These are phyloP conservation scores for Stagonosporopsis vannaccii DNA, from an alignment of 2,329 filamentous ascomycete genomes.

Conservation along the genomic window DNA sequence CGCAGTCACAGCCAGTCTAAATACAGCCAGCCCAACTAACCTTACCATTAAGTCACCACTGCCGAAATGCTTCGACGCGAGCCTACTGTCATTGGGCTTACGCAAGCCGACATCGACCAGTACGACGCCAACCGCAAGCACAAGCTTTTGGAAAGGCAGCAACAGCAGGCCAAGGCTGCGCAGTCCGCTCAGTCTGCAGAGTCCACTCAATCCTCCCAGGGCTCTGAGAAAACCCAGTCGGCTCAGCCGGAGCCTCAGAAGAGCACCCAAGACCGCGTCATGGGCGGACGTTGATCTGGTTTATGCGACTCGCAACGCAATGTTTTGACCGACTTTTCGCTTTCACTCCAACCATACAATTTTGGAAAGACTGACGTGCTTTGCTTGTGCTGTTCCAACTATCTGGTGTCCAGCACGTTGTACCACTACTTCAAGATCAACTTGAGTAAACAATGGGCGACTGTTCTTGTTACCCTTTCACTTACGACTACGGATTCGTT, in stretches of 20 bases:
- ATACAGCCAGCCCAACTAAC: neutral
- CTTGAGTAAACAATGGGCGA: neutral
- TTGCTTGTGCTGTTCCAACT: too few species aligned
- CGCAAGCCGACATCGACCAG: slow-evolving; percentile 72
- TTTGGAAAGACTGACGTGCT: too few species aligned
- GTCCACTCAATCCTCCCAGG: neutral
- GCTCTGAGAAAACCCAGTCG: neutral
- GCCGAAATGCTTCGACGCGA: slow-evolving; percentile 69
- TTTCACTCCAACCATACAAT: neutral
- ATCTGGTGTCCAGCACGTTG: too few species aligned
- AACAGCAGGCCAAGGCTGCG: slow-evolving; percentile 32
- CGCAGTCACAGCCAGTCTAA: neutral
- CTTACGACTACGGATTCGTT: neutral
- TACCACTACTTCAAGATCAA: neutral
- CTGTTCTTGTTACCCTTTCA: neutral
- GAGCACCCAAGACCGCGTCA: slow-evolving; percentile 42
- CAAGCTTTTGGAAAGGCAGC: slow-evolving; percentile 40
- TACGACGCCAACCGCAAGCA: slow-evolving; percentile 69
- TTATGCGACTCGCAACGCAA: too few species aligned
- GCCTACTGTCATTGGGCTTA: slow-evolving; percentile 72
- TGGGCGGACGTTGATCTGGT: slow-evolving; percentile 27
- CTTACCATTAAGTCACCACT: too few species aligned
- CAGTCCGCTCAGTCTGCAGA: slow-evolving; percentile 29
- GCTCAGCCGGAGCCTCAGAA: slow-evolving; percentile 20
- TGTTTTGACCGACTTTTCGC: neutral